Evolutionary conservation across 169 alveolate species (phyloP), one percentile per base, ranked within the genome.

Genomic region (Eimeria mitis): DNA sequence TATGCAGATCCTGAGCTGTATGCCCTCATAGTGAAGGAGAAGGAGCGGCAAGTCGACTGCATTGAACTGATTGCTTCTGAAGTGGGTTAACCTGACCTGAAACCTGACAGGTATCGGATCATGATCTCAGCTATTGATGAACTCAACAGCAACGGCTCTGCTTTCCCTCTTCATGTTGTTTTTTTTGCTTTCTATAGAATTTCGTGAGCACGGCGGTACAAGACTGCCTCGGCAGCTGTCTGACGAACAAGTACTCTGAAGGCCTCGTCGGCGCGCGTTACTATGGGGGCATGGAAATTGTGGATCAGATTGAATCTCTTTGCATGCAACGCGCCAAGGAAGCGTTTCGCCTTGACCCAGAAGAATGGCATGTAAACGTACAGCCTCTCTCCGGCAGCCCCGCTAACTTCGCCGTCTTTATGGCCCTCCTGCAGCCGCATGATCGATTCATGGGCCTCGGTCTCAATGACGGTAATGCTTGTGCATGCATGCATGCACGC

Each of bases 351-450:
- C 97, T 99, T 54, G 97, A 98, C 94, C 97, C 98, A 21, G 99
- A 97, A 61, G 98, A 98, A 91, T 99, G 99, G 99, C 99, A 99
- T 37, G 99, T 99, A 31, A 99, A 99, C 96, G 99, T 99, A 28
- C 99, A 99, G 97, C 99, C 99, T 2, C 98, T 98, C 44, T 98
- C 99, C 47, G 99, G 98, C 34, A 94, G 99, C 52, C 99, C 99
- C 2, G 99, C 99, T 4, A 99, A 99, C 96, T 97, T 99, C 75
- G 99, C 99, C 47, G 99, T 99, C 14, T 98, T 98, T 96, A 98
- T 98, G 88, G 99, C 99, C 7, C 97, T 99, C 34, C 98, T 99
- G n/a, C 97, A 98, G 31, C 99, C 99, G 34, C 99, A 98, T 56
- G 99, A 99, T 91, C 98, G 99, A 96, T 99, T 99, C 94, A 98